These are phyloP conservation scores for Fusarium citri DNA, from an alignment of 2,329 filamentous ascomycete genomes.

Conservation along the genomic window DNA sequence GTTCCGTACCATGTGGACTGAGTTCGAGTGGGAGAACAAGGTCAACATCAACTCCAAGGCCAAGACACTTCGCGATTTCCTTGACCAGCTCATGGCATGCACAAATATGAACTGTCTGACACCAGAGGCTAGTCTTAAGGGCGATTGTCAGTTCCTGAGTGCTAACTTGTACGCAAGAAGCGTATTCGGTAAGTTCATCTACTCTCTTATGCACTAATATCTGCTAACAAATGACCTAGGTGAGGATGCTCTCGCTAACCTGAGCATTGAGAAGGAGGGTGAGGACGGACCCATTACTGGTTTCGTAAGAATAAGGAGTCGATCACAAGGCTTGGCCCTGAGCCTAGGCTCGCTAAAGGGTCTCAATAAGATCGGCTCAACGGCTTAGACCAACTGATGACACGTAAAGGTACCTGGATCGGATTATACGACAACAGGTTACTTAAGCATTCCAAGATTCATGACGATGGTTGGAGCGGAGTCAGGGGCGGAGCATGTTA, in stretches of 20 bases:
- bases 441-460: constrained; percentile 43
- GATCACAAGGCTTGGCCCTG: constrained; percentile 92
- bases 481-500: constrained; percentile 50
- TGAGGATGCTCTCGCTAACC: constrained; percentile 96
- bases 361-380: constrained; percentile 79
- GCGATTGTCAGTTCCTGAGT: constrained; percentile 97
- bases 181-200: constrained; percentile 86
- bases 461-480: constrained; percentile 47
- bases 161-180: constrained; percentile 96
- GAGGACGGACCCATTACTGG: constrained; percentile 95
- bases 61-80: constrained; percentile 89
- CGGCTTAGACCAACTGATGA: constrained; percentile 41
- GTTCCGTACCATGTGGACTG: constrained; percentile 99
- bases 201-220: not conserved
- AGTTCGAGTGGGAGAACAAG: constrained; percentile 99
- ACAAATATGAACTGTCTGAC: constrained; percentile 99
- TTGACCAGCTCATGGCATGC: constrained; percentile 94
- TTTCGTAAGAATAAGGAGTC: constrained; percentile 97
- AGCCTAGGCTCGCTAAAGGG: constrained; percentile 96
- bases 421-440: constrained; percentile 26
- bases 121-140: constrained; percentile 94
- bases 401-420: constrained; percentile 24
- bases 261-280: constrained; percentile 98
- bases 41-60: constrained; percentile 99
- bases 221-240: constrained; percentile 65